phyloP scores from a whole-genome alignment of 129 eudicot genomes.

The Gnaphalium uliginosum region DNA sequence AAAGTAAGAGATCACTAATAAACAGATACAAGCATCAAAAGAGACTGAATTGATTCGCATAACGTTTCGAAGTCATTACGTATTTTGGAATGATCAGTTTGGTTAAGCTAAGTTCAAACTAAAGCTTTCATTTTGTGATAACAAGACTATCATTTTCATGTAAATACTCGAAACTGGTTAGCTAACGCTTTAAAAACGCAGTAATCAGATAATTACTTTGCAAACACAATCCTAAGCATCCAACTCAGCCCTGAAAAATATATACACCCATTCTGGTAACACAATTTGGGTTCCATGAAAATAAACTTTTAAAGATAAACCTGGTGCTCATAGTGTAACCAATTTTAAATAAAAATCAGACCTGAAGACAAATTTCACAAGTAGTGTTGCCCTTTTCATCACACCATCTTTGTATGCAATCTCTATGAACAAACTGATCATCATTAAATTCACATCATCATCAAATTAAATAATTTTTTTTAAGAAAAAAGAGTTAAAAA shows the following conservation, averaged over 20 bases:
- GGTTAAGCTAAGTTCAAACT: too few relatives aligned
- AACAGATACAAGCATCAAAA: too few relatives aligned
- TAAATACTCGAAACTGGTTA: neutral
- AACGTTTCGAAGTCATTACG: too few relatives aligned
- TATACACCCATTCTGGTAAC: neutral
- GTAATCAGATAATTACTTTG: neutral
- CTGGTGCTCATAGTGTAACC: neutral
- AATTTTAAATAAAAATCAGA: slow-evolving; percentile 6
- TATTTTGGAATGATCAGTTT: too few relatives aligned
- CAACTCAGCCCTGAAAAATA: neutral
- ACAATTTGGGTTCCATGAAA: neutral
- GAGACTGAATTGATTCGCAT: too few relatives aligned
- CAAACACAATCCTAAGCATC: neutral
- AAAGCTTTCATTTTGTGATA: too few relatives aligned
- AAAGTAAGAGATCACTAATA: too few relatives aligned
- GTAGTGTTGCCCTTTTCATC: slow-evolving; percentile 71
- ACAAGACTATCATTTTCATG: neutral
- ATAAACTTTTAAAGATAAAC: neutral
- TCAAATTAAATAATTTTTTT: too few relatives aligned
- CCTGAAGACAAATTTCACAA: slow-evolving; percentile 89
- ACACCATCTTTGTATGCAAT: slow-evolving; percentile 82
- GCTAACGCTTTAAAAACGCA: neutral
- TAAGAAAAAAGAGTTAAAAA: neutral
- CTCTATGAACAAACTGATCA: slow-evolving; percentile 74
- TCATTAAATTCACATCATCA: slow-evolving; percentile 19